Percentiles rank a stretch among this genome's conserved stretches.
These are phyloP conservation scores for Manihot esculenta DNA, from an alignment of 441 rosid species.

Conservation along the genomic window DNA sequence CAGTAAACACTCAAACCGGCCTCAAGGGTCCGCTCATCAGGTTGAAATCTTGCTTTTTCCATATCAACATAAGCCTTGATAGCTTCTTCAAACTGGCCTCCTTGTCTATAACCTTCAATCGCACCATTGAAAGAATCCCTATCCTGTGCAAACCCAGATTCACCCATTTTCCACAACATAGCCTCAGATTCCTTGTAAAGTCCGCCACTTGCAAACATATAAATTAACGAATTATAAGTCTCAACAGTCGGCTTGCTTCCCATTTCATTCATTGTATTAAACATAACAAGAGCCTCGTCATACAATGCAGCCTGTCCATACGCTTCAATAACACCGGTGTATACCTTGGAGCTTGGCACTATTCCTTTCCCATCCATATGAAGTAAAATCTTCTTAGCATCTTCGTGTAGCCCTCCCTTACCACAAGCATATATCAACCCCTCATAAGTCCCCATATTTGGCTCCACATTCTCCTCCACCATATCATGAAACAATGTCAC, in stretches of 20 bases:
- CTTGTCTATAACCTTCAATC: conserved; percentile 93
- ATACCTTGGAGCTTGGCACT: conserved; percentile 81
- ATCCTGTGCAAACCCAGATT: conserved; percentile 59
- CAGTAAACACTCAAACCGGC: conserved; percentile 84
- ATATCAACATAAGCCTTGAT: conserved; percentile 77
- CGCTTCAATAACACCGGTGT: conserved; percentile 82
- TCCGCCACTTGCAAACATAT: conserved; percentile 87
- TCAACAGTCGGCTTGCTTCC: conserved; percentile 75
- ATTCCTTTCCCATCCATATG: conserved; percentile 73
- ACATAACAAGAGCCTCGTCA: conserved; percentile 84
- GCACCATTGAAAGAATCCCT: conserved; percentile 77
- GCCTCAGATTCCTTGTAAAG: conserved; percentile 71
- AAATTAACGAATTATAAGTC: conserved; percentile 76
- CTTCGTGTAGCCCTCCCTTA: conserved; percentile 85
- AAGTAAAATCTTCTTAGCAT: conserved; percentile 69
- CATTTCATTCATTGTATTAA: conserved; percentile 85
- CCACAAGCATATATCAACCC: conserved; percentile 91
- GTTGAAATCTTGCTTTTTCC: conserved; percentile 83
- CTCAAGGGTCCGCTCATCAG: conserved; percentile 89
- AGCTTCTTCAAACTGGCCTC: conserved; percentile 88
- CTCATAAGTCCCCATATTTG: conserved; percentile 88
- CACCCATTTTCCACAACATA: conserved; percentile 59
- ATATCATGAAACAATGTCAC: conserved; percentile 91
- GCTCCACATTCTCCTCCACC: conserved; percentile 92
- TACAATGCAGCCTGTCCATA: conserved; percentile 91